A percentile compares a stretch with the other conserved stretches of the same genome.
Evolutionary conservation across 805 yeast genomes (phyloP).

Genomic region (Starmerella stellata): DNA sequence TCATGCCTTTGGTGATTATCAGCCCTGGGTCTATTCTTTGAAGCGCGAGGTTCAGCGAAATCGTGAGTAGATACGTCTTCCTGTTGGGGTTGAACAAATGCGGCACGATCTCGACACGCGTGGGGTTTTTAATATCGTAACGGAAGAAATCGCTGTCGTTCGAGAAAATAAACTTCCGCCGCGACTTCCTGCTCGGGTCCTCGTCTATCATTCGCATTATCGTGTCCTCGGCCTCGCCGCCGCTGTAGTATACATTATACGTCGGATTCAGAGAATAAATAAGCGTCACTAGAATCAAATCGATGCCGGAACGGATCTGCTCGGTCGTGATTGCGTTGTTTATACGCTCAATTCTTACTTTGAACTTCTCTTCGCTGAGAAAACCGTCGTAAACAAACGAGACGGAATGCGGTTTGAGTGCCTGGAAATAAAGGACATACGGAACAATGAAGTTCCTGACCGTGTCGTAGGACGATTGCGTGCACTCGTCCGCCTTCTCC

Average conservation of each 20-base stretch:
- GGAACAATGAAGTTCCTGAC: not conserved
- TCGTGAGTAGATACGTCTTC: not conserved
- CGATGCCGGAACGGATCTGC: not conserved
- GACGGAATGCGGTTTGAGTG: not conserved
- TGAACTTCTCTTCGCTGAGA: not conserved
- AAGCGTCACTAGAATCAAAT: not conserved
- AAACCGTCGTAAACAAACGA: not conserved
- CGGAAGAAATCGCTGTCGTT: not conserved
- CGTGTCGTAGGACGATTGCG: not conserved
- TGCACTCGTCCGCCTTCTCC: not conserved
- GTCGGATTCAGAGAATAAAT: not conserved
- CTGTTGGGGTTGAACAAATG: not conserved
- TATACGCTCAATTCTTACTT: not conserved
- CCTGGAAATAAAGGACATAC: not conserved
- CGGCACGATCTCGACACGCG: not conserved
- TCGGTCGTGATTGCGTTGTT: not conserved
- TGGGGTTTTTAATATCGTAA: not conserved
- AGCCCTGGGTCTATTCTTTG: not conserved
- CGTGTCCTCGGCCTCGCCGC: not conserved
- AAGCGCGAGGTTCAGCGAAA: not conserved
- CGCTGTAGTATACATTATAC: not conserved
- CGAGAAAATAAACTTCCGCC: not conserved
- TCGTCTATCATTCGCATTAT: not conserved
- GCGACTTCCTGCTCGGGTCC: not conserved
- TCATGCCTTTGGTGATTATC: not conserved